Evolutionary conservation across 129 eudicot genomes (phyloP).

Genomic region (Daucus carota): DH1_v3.0 NC_030388.2:16496501-16497000

Average conservation of each 20-base stretch:
- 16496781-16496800: no score
- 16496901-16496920: no score
- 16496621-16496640: constrained; percentile 96
- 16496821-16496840: not conserved
- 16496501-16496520: no score
- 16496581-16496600: not conserved
- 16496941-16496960: no score
- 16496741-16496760: not conserved
- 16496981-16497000: no score
- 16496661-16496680: constrained; percentile 68
- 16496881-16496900: not conserved
- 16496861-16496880: not conserved
- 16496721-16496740: constrained; percentile 39
- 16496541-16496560: not conserved
- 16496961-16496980: no score
- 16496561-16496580: not conserved
- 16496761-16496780: no score
- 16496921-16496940: no score
- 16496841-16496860: no score
- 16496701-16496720: constrained; percentile 49
- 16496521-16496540: not conserved
- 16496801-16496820: not conserved
- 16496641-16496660: constrained; percentile 73
- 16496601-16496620: constrained; percentile 48
- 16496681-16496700: constrained; percentile 52